Evolutionary conservation across 2,329 filamentous ascomycete species (phyloP), one percentile per base, ranked within the genome.

Genomic region (Fusarium sp.): DNA sequence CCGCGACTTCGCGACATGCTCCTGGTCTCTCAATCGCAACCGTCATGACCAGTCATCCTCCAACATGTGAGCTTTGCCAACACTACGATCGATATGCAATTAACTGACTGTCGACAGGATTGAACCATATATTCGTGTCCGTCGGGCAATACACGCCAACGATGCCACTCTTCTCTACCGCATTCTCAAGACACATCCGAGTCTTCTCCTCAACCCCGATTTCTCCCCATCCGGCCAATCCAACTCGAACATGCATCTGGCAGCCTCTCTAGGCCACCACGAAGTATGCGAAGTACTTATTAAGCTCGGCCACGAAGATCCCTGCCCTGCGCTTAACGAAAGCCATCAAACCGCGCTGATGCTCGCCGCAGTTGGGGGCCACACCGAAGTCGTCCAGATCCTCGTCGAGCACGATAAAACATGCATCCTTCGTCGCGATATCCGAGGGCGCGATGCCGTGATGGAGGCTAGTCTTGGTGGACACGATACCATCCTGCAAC

Each of bases 181-280:
- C 76, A 94, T 97, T 76, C 84, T 96, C 69, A 87, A 85, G 68
- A 89, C 89, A 61, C 89, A 95, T 75, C 91, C 91, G 0, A 76
- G 81, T 19, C 87, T 91, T 66, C 83, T 97, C 28, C 90, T 90
- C 74, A 97, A 97, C 75, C 92, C 93, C 4, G 92, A 97, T 78
- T 86, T 87, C 71, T 87, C 88, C 6, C 84, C 89, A 65, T 74
- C 79, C 10, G 87, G 86, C 49, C 89, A 92, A 70, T 92, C 91
- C 77, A 96, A 96, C 81, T 95, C 93, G 4, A 93, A 89, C 67
- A 85, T 97, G 39, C 93, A 97, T 78, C 85, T 97, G 4, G 92
- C 93, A 43, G 91, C 92, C 13, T 87, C 87, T 9, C 83, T 93
- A 57, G 93, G 93, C 52, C 87, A 90, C 75, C 82, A 88, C 9